Evolutionary conservation across 2,329 filamentous ascomycete genomes (phyloP).

Genomic region (Diaporthe eres): DNA sequence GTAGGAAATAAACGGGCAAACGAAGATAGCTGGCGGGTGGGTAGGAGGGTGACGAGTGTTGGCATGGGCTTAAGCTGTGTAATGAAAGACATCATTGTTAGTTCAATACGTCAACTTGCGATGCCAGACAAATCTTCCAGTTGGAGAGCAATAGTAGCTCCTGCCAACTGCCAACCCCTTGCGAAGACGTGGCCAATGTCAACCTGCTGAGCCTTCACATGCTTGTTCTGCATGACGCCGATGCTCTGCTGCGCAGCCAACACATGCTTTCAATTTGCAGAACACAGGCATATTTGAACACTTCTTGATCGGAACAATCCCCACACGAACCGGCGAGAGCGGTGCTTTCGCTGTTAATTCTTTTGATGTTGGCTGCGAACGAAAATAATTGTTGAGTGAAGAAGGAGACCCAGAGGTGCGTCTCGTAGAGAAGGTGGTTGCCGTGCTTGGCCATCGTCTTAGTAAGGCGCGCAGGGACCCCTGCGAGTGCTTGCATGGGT

Average conservation of each 20-base stretch:
- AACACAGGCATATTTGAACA: no score
- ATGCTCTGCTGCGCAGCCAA: not conserved
- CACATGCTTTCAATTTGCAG: not conserved
- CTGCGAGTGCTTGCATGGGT: not conserved
- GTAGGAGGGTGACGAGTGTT: not conserved
- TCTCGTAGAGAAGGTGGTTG: no score
- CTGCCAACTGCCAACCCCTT: not conserved
- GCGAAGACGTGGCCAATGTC: not conserved
- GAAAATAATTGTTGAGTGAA: not conserved
- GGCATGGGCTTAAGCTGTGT: not conserved
- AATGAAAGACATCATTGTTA: not conserved
- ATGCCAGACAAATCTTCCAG: not conserved
- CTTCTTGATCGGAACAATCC: not conserved
- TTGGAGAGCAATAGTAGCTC: not conserved
- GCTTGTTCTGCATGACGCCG: not conserved
- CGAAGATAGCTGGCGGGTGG: not conserved
- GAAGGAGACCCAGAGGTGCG: not conserved
- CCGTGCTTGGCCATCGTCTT: not conserved
- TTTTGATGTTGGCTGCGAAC: not conserved
- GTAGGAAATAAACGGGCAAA: not conserved
- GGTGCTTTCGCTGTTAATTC: not conserved
- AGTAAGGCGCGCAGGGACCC: not conserved
- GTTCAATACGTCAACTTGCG: not conserved
- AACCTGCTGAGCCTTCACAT: not conserved
- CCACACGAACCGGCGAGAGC: not conserved